A percentile compares a stretch with the other conserved stretches of the same genome.
These are phyloP conservation scores for Nicotiana knightiana DNA, from an alignment of 257 asterid genomes.

Conservation along the genomic window DNA sequence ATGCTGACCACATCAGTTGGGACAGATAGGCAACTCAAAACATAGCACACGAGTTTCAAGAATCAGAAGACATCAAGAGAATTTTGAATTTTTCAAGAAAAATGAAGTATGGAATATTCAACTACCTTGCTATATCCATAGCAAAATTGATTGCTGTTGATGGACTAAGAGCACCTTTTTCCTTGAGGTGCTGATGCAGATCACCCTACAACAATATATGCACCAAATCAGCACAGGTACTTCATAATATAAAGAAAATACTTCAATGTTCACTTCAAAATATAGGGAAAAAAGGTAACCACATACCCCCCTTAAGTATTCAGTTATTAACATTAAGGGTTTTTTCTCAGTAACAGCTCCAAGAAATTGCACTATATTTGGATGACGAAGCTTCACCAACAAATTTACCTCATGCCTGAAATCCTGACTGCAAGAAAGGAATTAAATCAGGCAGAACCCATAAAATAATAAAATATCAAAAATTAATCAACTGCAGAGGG, in stretches of 20 bases:
- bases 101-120: neutral
- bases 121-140: constrained; percentile 90
- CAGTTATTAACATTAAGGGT: constrained; percentile 93
- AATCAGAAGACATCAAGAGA: neutral
- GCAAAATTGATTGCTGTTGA: constrained; percentile 77
- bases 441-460: neutral
- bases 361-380: constrained; percentile 93
- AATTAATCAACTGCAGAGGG: neutral
- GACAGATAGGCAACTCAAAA: neutral
- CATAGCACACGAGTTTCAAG: neutral
- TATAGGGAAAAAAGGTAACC: constrained; percentile 13
- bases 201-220: constrained; percentile 58
- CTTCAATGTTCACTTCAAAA: neutral
- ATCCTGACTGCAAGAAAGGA: constrained; percentile 68
- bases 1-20: neutral
- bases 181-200: constrained; percentile 93
- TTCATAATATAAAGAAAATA: neutral
- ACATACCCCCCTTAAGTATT: constrained; percentile 92
- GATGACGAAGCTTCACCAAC: constrained; percentile 99
- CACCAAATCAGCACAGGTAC: constrained; percentile 5
- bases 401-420: constrained; percentile 96
- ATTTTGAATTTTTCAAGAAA: neutral
- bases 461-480: neutral
- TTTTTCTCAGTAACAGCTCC: constrained; percentile 95
- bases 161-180: constrained; percentile 78